Evolutionary conservation across 768 basidiomycete genomes (phyloP).

Genomic region (Russula ochroleuca): DNA sequence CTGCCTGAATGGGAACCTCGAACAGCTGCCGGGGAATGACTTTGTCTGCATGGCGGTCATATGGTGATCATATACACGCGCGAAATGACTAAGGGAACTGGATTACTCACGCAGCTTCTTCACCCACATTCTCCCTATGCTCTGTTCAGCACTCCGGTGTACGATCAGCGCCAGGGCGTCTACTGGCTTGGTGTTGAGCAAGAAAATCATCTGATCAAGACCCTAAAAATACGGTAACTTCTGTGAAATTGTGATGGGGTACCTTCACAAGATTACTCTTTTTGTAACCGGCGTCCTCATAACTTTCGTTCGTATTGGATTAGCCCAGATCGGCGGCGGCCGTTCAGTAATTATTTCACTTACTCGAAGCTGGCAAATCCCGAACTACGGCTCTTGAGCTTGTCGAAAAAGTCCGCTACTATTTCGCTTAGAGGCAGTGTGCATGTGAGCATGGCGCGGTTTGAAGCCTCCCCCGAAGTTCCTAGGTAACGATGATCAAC

Average conservation of each 20-base stretch:
- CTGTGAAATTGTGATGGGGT: constrained; percentile 18
- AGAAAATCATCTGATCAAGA: constrained; percentile 70
- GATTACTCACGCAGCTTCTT: constrained; percentile 77
- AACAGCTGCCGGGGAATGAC: constrained; percentile 91
- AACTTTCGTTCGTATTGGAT: constrained; percentile 45
- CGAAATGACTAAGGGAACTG: not conserved
- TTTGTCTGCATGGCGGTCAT: constrained; percentile 50
- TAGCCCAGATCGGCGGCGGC: not conserved
- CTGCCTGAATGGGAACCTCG: constrained; percentile 94
- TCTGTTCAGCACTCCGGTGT: constrained; percentile 72
- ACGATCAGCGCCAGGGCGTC: constrained; percentile 93
- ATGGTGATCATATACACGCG: constrained; percentile 1
- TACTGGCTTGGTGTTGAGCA: constrained; percentile 83
- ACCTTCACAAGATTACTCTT: constrained; percentile 82
- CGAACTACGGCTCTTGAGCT: constrained; percentile 87
- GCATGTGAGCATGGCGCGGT: constrained; percentile 78
- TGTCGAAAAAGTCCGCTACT: constrained; percentile 92
- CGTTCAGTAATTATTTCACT: constrained; percentile 32
- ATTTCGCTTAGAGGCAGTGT: constrained; percentile 87
- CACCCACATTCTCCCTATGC: constrained; percentile 78
- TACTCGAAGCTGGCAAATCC: constrained; percentile 92
- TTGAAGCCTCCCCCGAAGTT: constrained; percentile 43
- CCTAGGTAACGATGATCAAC: constrained; percentile 85
- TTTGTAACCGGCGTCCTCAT: constrained; percentile 90
- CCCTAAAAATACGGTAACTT: constrained; percentile 1